phyloP scores from a whole-genome alignment of 1,139 yeast genomes.

The Suhomyces coccinellae region DNA sequence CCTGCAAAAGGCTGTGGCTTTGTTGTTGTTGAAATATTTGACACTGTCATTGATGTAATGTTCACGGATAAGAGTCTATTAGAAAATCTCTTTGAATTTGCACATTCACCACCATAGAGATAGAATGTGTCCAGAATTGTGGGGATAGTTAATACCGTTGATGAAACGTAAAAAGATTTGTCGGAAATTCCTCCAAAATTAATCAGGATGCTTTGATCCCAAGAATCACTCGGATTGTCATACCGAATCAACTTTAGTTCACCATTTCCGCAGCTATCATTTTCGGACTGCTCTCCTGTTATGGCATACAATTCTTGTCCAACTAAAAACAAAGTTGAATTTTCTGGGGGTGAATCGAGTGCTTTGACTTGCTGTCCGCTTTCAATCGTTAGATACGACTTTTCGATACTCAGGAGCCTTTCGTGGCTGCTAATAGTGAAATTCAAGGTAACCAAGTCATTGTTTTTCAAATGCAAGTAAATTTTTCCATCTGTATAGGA shows the following conservation, averaged over 20 bases:
- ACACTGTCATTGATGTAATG: conserved; percentile 21
- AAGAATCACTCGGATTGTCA: conserved; percentile 19
- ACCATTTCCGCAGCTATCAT: conserved; percentile 34
- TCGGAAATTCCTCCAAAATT: conserved; percentile 29
- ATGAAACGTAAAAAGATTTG: conserved; percentile 29
- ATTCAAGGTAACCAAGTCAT: conserved; percentile 37
- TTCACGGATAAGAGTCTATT: conserved; percentile 39
- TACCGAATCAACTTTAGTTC: conserved; percentile 27
- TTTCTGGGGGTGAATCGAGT: conserved; percentile 34
- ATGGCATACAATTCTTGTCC: conserved; percentile 36
- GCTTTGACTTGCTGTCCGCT: conserved; percentile 25
- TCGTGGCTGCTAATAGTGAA: conserved; percentile 37
- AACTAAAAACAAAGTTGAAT: conserved; percentile 34
- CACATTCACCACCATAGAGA: conserved; percentile 50
- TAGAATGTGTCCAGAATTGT: conserved; percentile 34
- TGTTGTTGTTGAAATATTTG: conserved; percentile 44
- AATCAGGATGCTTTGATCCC: conserved; percentile 25
- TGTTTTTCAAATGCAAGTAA: conserved; percentile 38
- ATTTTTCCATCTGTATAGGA: conserved; percentile 35
- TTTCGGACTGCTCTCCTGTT: conserved; percentile 14
- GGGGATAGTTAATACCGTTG: conserved; percentile 41
- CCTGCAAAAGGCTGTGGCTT: conserved; percentile 53
- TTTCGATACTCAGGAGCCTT: conserved; percentile 11
- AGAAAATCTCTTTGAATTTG: conserved; percentile 25
- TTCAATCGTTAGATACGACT: conserved; percentile 16